Base-by-base conservation (phyloP, 345 rosid species). In the Trapa bicornis region DNA sequence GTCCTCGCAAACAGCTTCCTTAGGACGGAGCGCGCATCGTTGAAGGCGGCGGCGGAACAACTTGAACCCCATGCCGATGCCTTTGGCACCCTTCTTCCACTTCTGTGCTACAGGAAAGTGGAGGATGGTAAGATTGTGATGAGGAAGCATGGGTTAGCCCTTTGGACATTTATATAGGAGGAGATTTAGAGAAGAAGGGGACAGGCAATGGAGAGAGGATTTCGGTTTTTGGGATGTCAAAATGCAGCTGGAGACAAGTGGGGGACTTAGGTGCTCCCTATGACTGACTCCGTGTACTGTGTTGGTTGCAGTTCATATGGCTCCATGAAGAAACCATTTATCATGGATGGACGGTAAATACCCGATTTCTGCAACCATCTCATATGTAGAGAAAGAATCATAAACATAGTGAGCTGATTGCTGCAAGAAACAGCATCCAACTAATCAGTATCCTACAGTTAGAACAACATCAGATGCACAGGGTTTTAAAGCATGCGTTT, bases 1-100 rank as follows among this genome's bases (percentile, higher is more conserved):
- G 87, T 92, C 80, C 89, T 82, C 3, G 98, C 91, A 80, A 86
- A 79, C 78, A 87, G 86, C 77, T 85, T 92, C 64, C 82, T 86
- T 50, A 78, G 92, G 52, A 83, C 96, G 37, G 71, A 73, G 39
- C 91, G 80, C 6, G 85, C 79, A n/a, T 80, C 82, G 14, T 32
- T 13, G 63, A 58, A 10, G 0, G 15, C 63, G 15, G 33, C 29
- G 29, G 29, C 29, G 29, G 29, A 58, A 33, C 63, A 32, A 16
- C 37, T 8, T 6, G 63, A 58, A 4, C 38, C 33, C 63, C 29
- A 22, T 22, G 29, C 29, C 29, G 38, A 33, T 58, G 63, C 63
- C 7, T 8, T 37, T 10, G 38, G 38, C 63, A 58, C 32, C 35
- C 16, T 58, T 12, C 13, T 58, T 11, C 15, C 16, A 35, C 13